These are phyloP conservation scores for Mucor sp. DNA, from an alignment of 371 early-diverging fungal genomes.

Conservation along the genomic window DNA sequence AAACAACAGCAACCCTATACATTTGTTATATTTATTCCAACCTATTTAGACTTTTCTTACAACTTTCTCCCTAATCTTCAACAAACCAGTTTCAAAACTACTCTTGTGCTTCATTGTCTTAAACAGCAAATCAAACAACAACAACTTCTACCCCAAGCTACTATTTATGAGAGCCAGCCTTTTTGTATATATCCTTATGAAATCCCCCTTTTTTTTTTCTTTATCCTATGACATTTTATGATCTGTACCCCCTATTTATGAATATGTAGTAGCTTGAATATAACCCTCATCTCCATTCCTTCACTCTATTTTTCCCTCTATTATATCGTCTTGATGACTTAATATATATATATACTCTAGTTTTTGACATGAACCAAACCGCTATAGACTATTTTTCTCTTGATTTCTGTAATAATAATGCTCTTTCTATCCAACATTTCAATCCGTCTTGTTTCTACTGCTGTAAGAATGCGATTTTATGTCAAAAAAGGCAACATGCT, in stretches of 20 bases:
- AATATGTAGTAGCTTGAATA: slow-evolving; percentile 16
- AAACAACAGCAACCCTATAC: not conserved
- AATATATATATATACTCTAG: not conserved
- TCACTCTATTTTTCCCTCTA: slow-evolving; percentile 1
- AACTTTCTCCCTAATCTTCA: not conserved
- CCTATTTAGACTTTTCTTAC: not conserved
- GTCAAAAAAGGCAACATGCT: not conserved
- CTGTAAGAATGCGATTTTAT: not conserved
- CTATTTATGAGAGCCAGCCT: slow-evolving; percentile 6
- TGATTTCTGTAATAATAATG: not conserved
- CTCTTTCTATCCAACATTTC: not conserved
- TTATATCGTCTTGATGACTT: slow-evolving; percentile 13
- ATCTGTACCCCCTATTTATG: not conserved
- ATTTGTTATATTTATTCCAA: slow-evolving; percentile 4
- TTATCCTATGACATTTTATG: not conserved
- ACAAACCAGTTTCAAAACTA: not conserved
- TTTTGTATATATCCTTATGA: slow-evolving; percentile 4
- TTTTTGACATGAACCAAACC: slow-evolving; percentile 13
- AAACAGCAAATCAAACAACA: not conserved
- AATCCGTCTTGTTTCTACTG: not conserved
- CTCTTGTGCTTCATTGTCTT: slow-evolving; percentile 3
- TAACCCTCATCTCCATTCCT: slow-evolving; percentile 21
- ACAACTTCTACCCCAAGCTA: slow-evolving; percentile 1
- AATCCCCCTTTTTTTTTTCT: not conserved
- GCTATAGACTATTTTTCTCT: not conserved